A percentile compares a stretch with the other conserved stretches of the same genome.
Evolutionary conservation across 225 moss, liverwort and hornwort genomes (phyloP).

Genomic region (Takakia lepidozioides): DNA sequence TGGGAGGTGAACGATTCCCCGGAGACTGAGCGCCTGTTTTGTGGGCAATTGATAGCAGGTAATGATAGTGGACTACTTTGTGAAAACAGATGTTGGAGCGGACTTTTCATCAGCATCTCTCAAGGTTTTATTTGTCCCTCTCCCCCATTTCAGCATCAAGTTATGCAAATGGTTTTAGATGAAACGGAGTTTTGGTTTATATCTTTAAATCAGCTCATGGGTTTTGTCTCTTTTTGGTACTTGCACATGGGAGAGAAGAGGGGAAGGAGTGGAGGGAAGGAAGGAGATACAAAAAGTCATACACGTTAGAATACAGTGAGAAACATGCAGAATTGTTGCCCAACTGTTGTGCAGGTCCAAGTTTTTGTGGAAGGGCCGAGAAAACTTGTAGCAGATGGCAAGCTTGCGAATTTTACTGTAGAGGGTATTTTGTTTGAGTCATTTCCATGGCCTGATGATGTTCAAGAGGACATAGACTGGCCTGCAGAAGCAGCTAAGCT

Average conservation of each 20-base stretch:
- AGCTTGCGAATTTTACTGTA: constrained; percentile 38
- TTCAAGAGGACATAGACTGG: constrained; percentile 17
- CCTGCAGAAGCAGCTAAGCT: constrained; percentile 52
- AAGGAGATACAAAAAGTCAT: too few species aligned
- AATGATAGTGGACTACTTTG: constrained; percentile 90
- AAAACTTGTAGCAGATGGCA: constrained; percentile 45
- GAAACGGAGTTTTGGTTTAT: too few species aligned
- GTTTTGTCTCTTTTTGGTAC: too few species aligned
- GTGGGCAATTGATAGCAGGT: constrained; percentile 39
- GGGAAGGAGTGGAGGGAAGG: too few species aligned
- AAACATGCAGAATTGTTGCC: too few species aligned
- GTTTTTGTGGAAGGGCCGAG: constrained; percentile 79
- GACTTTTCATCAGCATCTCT: constrained; percentile 55
- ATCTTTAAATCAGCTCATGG: too few species aligned
- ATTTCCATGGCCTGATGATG: constrained; percentile 15
- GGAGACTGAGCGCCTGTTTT: not conserved
- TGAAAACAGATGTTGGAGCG: constrained; percentile 43
- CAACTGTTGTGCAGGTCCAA: constrained; percentile 53
- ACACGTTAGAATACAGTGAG: too few species aligned
- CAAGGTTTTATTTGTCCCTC: too few species aligned
- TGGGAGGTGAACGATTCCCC: too few species aligned
- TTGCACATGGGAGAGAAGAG: too few species aligned
- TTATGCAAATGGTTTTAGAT: too few species aligned
- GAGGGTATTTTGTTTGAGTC: constrained; percentile 64
- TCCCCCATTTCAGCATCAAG: too few species aligned